Evolutionary conservation across 768 basidiomycete species (phyloP), one percentile per base, ranked within the genome.

Genomic region (Kwoniella sp.): DNA sequence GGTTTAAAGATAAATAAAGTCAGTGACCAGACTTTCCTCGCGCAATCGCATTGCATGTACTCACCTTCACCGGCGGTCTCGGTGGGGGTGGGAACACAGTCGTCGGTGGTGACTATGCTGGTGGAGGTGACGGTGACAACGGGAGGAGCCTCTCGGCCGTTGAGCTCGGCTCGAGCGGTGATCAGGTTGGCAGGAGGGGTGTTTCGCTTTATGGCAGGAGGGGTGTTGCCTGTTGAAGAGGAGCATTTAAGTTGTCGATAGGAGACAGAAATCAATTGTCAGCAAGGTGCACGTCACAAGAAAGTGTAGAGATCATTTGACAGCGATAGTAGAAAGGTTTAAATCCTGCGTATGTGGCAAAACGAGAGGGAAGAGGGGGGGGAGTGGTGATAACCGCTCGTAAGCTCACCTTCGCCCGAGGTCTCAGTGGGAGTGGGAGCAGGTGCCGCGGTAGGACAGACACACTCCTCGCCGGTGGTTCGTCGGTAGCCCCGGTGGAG

Each of bases 91-190:
- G 59, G 24, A 55, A 51, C 53, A 48, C 52, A 62, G 29, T 54
- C 60, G 33, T 55, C 60, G 19, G 60, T 55, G 15, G 52, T 62
- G 44, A 55, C 33, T 4, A 19, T 29, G 17, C 37, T 53, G 25
- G 59, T 60, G 12, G 59, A 60, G 27, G 59, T 60, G 30, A 52
- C 49, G 15, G 59, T 60, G 17, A 37, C 33, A 5, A 37, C 48
- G n/a, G 59, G 50, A 21, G 21, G n/a, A 10, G 37, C 15, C 7
- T 52, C 25, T 47, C 59, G 50, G 24, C 19, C 1, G 29, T 48
- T n/a, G 58, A 50, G 49, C 27, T 52, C 58, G 17, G 40, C 40
- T 15, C 40, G 40, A 44, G 40, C 40, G 40, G 40, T 44, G 17
- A 44, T 19, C 7, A 4, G 50, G 37, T 56, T 44, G 27, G 61